A percentile compares a stretch with the other conserved stretches of the same genome.
These are phyloP conservation scores for Taxawa tesnikishii DNA, from an alignment of 2,329 filamentous ascomycete genomes.

Conservation along the genomic window DNA sequence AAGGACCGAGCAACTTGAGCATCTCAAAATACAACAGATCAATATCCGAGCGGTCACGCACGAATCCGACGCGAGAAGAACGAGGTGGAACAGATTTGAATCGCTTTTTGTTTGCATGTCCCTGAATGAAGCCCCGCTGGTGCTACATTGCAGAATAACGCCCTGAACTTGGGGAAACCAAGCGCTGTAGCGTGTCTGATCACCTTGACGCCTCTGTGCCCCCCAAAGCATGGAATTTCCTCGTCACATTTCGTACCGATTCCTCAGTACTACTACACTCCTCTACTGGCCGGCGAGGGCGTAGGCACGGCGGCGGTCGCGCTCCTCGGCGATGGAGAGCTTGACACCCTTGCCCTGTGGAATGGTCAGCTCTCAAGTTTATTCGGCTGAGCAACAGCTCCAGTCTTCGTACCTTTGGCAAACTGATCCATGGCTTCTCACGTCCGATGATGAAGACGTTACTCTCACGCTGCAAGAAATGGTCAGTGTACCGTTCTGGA, in stretches of 20 bases:
- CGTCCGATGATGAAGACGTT: constrained; percentile 99
- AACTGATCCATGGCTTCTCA: constrained; percentile 98
- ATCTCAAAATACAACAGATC: no score
- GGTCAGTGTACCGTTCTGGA: no score
- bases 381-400: no score
- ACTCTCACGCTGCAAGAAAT: no score
- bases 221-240: not conserved
- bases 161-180: not conserved
- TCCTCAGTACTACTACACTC: not conserved
- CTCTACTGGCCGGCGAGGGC: constrained; percentile 32
- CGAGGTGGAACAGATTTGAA: constrained; percentile 1
- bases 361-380: no score
- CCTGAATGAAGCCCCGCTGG: not conserved
- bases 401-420: no score
- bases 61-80: no score
- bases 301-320: constrained; percentile 84
- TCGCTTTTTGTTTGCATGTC: not conserved
- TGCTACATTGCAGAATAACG: not conserved
- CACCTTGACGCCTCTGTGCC: constrained; percentile 1
- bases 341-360: constrained; percentile 99
- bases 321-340: constrained; percentile 97
- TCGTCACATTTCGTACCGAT: not conserved
- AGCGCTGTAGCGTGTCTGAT: not conserved
- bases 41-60: no score
- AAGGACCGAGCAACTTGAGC: no score